These are phyloP conservation scores for Erodium chrysanthum DNA, from an alignment of 441 rosid species.

Conservation along the genomic window DNA sequence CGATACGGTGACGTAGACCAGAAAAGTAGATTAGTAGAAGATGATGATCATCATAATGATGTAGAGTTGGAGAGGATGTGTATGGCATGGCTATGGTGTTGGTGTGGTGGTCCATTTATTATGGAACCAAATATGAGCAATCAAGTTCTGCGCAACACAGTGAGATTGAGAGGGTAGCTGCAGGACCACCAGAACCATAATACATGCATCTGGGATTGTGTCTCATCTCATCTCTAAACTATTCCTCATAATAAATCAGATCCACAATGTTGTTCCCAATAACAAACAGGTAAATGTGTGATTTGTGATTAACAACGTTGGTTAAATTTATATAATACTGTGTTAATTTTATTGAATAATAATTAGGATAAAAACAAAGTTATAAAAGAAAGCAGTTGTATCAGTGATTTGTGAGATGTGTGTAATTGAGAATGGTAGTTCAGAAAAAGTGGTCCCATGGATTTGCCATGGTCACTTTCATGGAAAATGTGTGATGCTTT, in stretches of 20 bases:
- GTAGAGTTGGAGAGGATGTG: not conserved
- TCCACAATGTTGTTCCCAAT: too few relatives aligned
- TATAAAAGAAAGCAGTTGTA: too few relatives aligned
- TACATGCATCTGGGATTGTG: not conserved
- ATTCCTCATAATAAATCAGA: not conserved
- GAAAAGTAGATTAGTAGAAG: not conserved
- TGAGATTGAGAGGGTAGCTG: not conserved
- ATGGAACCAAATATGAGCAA: not conserved
- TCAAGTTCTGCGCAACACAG: not conserved
- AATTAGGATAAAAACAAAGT: too few relatives aligned
- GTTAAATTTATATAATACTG: too few relatives aligned
- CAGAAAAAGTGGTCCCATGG: slow-evolving; percentile 1
- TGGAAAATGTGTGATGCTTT: slow-evolving; percentile 6
- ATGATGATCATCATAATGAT: not conserved
- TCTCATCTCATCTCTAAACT: not conserved
- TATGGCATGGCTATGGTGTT: not conserved
- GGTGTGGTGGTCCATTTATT: slow-evolving; percentile 3
- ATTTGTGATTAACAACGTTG: too few relatives aligned
- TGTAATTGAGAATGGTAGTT: not conserved
- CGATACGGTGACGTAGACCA: too few relatives aligned
- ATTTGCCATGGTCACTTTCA: slow-evolving; percentile 5
- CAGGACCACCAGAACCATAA: not conserved
- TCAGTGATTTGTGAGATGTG: not conserved
- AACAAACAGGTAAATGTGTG: too few relatives aligned
- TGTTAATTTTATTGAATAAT: too few relatives aligned